Evolutionary conservation across 306 rosid genomes (phyloP).

Genomic region (Medicago truncatula): DNA sequence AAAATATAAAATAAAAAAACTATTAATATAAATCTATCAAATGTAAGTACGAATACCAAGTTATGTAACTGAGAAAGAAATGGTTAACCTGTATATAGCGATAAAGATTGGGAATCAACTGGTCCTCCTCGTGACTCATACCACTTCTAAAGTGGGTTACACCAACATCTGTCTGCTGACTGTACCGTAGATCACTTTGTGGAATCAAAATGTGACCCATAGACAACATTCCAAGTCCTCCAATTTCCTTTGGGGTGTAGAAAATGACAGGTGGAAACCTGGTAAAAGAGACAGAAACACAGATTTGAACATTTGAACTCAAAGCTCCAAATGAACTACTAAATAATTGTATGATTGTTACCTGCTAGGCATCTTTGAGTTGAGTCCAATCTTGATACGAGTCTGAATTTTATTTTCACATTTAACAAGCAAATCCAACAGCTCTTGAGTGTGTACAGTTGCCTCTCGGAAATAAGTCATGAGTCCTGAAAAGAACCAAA

Average conservation of each 20-base stretch:
- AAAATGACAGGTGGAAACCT: constrained; percentile 96
- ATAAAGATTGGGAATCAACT: constrained; percentile 95
- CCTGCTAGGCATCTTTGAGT: constrained; percentile 99
- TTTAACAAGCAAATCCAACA: constrained; percentile 92
- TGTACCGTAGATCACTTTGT: constrained; percentile 95
- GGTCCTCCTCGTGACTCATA: constrained; percentile 99
- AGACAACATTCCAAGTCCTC: constrained; percentile 99
- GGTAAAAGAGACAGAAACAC: too few relatives aligned
- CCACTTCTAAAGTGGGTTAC: constrained; percentile 99
- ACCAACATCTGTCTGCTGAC: constrained; percentile 99
- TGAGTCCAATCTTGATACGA: constrained; percentile 95
- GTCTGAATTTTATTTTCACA: constrained; percentile 99
- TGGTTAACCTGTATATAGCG: constrained; percentile 72
- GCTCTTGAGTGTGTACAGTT: constrained; percentile 96
- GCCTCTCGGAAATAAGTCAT: constrained; percentile 99
- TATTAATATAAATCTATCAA: not conserved
- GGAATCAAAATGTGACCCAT: constrained; percentile 99
- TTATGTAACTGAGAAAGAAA: not conserved
- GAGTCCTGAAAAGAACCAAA: constrained; percentile 52
- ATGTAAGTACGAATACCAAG: not conserved
- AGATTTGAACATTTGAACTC: too few relatives aligned
- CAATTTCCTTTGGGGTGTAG: constrained; percentile 97
- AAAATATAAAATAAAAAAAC: not conserved
- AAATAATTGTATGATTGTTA: too few relatives aligned
- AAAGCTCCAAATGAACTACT: too few relatives aligned